A percentile compares a stretch with the other conserved stretches of the same genome.
Evolutionary conservation across 441 rosid species (phyloP).

Genomic region (Rhodomyrtus psidioides): DNA sequence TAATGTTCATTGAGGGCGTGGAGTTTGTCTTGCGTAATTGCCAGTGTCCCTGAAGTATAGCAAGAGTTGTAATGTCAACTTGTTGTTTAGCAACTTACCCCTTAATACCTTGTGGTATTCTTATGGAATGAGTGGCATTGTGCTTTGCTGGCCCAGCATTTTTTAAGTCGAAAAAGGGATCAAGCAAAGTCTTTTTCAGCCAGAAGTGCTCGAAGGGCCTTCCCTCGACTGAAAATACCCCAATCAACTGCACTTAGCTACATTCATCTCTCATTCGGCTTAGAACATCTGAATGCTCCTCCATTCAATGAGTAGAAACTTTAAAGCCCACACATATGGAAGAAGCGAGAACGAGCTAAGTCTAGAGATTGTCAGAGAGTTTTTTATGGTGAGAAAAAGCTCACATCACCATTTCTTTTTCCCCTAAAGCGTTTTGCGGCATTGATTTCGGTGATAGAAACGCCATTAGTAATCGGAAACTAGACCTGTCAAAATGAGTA

Average conservation of each 20-base stretch:
- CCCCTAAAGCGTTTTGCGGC: not conserved
- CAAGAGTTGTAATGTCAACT: not conserved
- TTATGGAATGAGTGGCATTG: not conserved
- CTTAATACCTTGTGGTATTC: not conserved
- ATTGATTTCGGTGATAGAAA: not conserved
- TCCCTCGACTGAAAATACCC: not conserved
- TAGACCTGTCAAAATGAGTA: too few species aligned
- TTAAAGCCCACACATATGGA: not conserved
- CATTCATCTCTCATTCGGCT: not conserved
- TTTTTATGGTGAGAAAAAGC: not conserved
- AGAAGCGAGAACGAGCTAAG: not conserved
- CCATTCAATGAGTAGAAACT: not conserved
- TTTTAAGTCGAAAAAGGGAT: not conserved
- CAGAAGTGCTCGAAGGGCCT: not conserved
- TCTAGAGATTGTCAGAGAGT: not conserved
- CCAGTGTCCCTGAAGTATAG: not conserved
- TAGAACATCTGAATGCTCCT: not conserved
- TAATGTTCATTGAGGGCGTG: not conserved
- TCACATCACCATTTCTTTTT: not conserved
- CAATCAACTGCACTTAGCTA: not conserved
- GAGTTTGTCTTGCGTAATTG: not conserved
- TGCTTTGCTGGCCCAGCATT: not conserved
- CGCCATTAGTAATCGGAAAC: not conserved
- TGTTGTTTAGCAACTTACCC: not conserved
- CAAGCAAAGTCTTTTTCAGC: not conserved